Conservation (phyloP, 176 grass and related monocot genomes). For the Ensete ventricosum region DNA sequence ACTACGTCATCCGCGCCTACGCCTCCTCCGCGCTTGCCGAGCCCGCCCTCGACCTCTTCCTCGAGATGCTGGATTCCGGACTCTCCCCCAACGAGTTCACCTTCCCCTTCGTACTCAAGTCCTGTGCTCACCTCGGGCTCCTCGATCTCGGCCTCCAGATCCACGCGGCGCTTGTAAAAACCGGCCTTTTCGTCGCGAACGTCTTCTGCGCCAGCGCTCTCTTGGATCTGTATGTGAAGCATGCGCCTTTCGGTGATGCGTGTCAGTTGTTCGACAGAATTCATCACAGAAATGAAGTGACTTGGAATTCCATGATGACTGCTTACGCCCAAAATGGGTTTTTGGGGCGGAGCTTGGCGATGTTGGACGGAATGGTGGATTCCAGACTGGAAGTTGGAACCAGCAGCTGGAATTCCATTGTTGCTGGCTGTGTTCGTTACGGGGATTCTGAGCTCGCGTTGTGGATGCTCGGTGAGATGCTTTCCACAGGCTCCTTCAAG, state of each 20-base stretch:
- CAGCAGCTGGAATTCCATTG: conserved; percentile 39
- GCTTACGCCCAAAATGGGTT: conserved; percentile 35
- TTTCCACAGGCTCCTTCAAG: conserved; percentile 11
- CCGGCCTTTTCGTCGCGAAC: conserved; percentile 19
- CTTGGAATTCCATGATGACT: conserved; percentile 45
- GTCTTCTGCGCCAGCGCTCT: conserved; percentile 31
- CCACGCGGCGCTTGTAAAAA: conserved; percentile 32
- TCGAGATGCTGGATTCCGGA: conserved; percentile 20
- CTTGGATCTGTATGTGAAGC: conserved; percentile 31
- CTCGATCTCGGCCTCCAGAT: conserved; percentile 33
- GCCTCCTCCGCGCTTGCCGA: conserved; percentile 19
- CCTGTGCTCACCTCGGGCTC: conserved; percentile 22
- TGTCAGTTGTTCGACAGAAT: conserved; percentile 40
- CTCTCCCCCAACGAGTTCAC: conserved; percentile 20
- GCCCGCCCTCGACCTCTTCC: conserved; percentile 24
- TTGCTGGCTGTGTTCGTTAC: conserved; percentile 33
- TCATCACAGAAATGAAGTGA: conserved; percentile 13
- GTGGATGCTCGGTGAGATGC: conserved; percentile 29
- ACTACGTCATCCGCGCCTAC: conserved; percentile 23
- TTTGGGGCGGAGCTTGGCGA: conserved; percentile 29
- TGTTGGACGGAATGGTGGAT: conserved; percentile 32
- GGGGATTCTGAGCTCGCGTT: conserved; percentile 28
- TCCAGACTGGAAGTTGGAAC: conserved; percentile 23
- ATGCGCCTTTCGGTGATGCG: conserved; percentile 16
- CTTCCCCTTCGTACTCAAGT: conserved; percentile 32